phyloP scores from a whole-genome alignment of 257 asterid genomes.

The Solanum medicagineum region DNA sequence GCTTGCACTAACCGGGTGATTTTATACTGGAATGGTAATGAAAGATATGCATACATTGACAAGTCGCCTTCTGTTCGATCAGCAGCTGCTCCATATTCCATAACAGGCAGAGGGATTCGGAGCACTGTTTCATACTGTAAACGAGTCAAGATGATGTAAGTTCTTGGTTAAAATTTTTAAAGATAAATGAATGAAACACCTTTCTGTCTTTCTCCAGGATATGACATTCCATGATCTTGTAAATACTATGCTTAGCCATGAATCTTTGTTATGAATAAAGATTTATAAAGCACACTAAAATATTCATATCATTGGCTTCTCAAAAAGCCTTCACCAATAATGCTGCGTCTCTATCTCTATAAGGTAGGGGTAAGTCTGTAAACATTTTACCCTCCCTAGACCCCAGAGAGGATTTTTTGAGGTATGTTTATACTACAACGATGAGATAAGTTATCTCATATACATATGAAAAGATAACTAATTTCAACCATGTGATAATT shows the following conservation, averaged over 20 bases:
- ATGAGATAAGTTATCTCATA: too few relatives aligned
- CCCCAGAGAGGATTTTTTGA: too few relatives aligned
- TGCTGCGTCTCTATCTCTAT: too few relatives aligned
- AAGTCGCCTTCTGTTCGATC: constrained; percentile 81
- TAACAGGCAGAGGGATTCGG: constrained; percentile 69
- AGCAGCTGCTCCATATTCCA: constrained; percentile 74
- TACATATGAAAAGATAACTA: too few relatives aligned
- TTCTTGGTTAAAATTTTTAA: background rate
- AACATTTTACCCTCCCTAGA: too few relatives aligned
- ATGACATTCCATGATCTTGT: background rate
- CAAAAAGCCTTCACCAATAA: background rate
- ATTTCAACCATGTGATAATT: too few relatives aligned
- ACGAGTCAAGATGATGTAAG: constrained; percentile 62
- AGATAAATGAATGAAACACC: background rate
- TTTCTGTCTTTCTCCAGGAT: background rate
- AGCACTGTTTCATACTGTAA: constrained; percentile 53
- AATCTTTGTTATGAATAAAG: background rate
- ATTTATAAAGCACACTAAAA: background rate
- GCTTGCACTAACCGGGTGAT: constrained; percentile 89
- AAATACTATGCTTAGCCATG: background rate
- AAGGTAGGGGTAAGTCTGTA: too few relatives aligned
- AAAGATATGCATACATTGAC: constrained; percentile 68
- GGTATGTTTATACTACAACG: too few relatives aligned
- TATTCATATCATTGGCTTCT: background rate
- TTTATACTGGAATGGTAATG: constrained; percentile 77